Evolutionary conservation across 1,139 yeast species (phyloP).

Genomic region (Hanseniaspora uvarum): DNA sequence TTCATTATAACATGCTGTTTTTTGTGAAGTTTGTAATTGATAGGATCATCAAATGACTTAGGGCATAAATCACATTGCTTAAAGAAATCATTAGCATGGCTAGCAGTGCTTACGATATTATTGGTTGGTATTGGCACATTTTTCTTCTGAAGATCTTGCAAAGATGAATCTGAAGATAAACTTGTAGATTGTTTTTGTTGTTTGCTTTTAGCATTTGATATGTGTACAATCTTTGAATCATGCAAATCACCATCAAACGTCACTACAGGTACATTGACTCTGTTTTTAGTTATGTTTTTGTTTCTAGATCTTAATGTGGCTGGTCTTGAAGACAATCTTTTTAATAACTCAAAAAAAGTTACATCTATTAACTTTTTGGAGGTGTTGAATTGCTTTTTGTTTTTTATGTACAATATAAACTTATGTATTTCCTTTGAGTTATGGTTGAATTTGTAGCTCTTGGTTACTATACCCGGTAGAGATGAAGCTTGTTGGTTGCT

Average conservation of each 20-base stretch:
- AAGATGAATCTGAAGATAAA: neutral
- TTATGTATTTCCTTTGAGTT: conserved; percentile 13
- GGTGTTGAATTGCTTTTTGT: conserved; percentile 9
- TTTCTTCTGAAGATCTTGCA: neutral
- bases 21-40: conserved; percentile 58
- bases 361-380: conserved; percentile 6
- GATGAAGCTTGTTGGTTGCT: neutral
- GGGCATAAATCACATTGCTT: conserved; percentile 34
- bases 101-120: neutral
- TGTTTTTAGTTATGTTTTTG: neutral
- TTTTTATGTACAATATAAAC: conserved; percentile 5
- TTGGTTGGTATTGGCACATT: neutral
- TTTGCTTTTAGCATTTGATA: conserved; percentile 3
- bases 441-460: conserved; percentile 10
- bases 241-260: conserved; percentile 6
- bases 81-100: neutral
- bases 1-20: conserved; percentile 41
- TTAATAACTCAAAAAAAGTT: conserved; percentile 9
- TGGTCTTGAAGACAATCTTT: conserved; percentile 1
- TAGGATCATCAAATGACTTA: conserved; percentile 50
- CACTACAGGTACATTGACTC: neutral
- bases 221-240: conserved; percentile 8
- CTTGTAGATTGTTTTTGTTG: neutral
- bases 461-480: conserved; percentile 2
- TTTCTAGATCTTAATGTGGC: neutral